phyloP scores from a whole-genome alignment of 345 rosid genomes.

The Fremontodendron californicum region DNA sequence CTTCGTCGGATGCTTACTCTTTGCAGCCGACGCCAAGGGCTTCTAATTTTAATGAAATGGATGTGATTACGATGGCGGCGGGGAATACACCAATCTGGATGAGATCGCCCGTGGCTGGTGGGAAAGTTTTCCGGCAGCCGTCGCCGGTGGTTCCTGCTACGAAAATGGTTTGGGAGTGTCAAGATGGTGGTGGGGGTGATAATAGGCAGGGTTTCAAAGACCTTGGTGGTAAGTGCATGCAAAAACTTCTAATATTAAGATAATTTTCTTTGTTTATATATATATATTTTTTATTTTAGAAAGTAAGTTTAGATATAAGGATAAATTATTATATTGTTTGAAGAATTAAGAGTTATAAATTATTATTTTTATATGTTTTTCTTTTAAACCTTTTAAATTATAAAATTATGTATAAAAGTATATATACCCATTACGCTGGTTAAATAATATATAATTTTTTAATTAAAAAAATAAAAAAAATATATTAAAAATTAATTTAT shows the following conservation, averaged over 20 bases:
- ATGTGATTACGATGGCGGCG: slow-evolving; percentile 20
- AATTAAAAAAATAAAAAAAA: neutral
- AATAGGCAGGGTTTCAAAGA: slow-evolving; percentile 30
- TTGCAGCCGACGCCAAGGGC: slow-evolving; percentile 53
- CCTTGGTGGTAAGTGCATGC: slow-evolving; percentile 22
- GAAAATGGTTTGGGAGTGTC: slow-evolving; percentile 32
- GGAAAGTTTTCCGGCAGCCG: slow-evolving; percentile 33
- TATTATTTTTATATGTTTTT: too few species aligned
- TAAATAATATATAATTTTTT: neutral
- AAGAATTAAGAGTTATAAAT: neutral
- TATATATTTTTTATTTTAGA: neutral
- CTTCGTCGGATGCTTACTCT: slow-evolving; percentile 77
- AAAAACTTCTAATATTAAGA: neutral
- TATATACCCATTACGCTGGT: too few species aligned
- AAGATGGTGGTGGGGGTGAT: slow-evolving; percentile 17
- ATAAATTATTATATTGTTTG: neutral
- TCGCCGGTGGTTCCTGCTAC: slow-evolving; percentile 36
- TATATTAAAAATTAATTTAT: neutral
- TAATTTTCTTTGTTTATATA: neutral
- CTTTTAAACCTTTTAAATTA: too few species aligned
- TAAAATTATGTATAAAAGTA: too few species aligned
- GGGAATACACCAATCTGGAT: slow-evolving; percentile 34
- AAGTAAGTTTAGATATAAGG: neutral
- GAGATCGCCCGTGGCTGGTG: slow-evolving; percentile 41
- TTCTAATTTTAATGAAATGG: slow-evolving; percentile 51